Evolutionary conservation across 495 filamentous ascomycete species (phyloP).

Genomic region (Cercophora samala): DNA sequence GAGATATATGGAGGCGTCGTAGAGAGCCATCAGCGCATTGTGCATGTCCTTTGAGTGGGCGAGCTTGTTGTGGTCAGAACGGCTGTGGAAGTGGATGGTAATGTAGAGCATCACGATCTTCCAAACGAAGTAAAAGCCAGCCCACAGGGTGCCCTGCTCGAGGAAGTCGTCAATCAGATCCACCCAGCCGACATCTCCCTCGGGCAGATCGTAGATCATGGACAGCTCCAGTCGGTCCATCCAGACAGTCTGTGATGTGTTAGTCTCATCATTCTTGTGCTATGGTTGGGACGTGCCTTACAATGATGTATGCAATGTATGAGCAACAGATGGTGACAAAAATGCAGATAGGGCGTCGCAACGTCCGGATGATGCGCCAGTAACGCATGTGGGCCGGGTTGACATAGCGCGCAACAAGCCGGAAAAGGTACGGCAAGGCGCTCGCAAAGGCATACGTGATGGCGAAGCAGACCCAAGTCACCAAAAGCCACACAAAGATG

Average conservation of each 20-base stretch:
- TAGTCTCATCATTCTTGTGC: neutral
- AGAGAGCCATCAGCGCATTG: slow-evolving; percentile 63
- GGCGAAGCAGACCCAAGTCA: slow-evolving; percentile 25
- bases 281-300: slow-evolving; percentile 7
- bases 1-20: slow-evolving; percentile 60
- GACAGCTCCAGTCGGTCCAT: slow-evolving; percentile 8
- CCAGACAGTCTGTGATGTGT: slow-evolving; percentile 14
- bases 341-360: slow-evolving; percentile 25
- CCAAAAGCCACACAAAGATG: slow-evolving; percentile 24
- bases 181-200: slow-evolving; percentile 13
- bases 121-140: slow-evolving; percentile 57
- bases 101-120: slow-evolving; percentile 71
- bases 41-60: slow-evolving; percentile 68
- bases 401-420: slow-evolving; percentile 28
- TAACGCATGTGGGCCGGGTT: slow-evolving; percentile 32
- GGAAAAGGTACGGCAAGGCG: slow-evolving; percentile 29
- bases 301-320: slow-evolving; percentile 17
- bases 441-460: slow-evolving; percentile 18
- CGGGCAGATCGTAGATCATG: slow-evolving; percentile 11
- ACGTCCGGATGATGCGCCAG: slow-evolving; percentile 27
- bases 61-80: slow-evolving; percentile 64
- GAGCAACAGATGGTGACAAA: slow-evolving; percentile 17
- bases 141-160: slow-evolving; percentile 28
- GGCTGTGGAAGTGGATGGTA: slow-evolving; percentile 79
- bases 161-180: slow-evolving; percentile 26